Base-by-base conservation (phyloP, 2,329 filamentous ascomycete genomes). In the Clarireedia monteithiana region DNA sequence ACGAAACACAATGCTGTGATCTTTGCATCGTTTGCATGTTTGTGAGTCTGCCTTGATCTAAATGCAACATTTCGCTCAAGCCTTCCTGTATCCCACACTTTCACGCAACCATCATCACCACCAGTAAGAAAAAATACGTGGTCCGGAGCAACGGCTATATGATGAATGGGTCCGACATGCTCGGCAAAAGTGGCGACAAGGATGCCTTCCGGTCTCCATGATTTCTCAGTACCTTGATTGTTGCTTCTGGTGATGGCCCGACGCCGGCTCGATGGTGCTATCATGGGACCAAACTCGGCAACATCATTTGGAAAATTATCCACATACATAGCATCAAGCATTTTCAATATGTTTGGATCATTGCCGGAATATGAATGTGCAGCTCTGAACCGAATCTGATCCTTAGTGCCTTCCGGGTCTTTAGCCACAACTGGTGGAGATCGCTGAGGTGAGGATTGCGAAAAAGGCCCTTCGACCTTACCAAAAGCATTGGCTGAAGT, bases 101-200 rank as follows among this genome's bases (percentile, higher is more conserved):
- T 95, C 56, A 96, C 89, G 6, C 82, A 84, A 2, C 94, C 89
- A 70, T 99, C 94, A 66, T 96, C 89, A 9, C 91, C 92, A 6
- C 85, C 92, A 0, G 94, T 97, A 56, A 96, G 80, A 71, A 99
- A 99, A 73, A 99, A 99, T 4, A 85, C 75, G 69, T 99, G 92
- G 67, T 99, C 94, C 0, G 92, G 90, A 1, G 94, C 86, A 6
- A 90, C 82, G 2, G 88, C 77, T 10, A 97, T 82, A 9, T 91
- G 83, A 66, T 88, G 96, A 61, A 97, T 83, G 6, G 89, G 82
- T 0, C 84, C 89, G 27, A 79, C 84, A 68, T 99, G 94, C 69
- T 99, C 94, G 1, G 88, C 84, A 66, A 97, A 91, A 1, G 89
- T 89, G 2, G 91, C 90, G 20, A 97, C 86, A 7, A 97, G 77